These are phyloP conservation scores for Acanthamoeba culbertsoni DNA, from an alignment of 208 protist genomes.

Conservation along the genomic window DNA sequence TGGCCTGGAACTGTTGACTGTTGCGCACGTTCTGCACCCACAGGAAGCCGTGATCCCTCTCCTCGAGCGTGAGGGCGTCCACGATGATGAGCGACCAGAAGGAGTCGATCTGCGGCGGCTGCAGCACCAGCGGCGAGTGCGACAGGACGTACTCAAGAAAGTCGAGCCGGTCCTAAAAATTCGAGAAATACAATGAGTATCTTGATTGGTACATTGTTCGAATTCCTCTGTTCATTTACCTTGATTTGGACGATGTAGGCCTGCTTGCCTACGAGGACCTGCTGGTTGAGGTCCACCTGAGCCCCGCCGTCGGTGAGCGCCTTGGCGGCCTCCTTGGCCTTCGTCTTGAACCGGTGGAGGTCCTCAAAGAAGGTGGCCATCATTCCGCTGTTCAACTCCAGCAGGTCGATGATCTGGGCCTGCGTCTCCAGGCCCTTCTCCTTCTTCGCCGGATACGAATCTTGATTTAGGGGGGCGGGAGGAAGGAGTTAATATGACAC, in stretches of 20 bases:
- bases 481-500: too few relatives aligned
- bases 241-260: conserved; percentile 11
- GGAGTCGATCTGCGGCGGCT: not conserved
- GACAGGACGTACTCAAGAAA: conserved; percentile 44
- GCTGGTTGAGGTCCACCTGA: not conserved
- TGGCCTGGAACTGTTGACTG: not conserved
- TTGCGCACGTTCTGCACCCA: conserved; percentile 48
- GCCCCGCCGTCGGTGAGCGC: not conserved
- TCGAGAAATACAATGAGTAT: not conserved
- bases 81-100: conserved; percentile 20
- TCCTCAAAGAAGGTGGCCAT: conserved; percentile 39
- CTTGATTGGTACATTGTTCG: too few relatives aligned
- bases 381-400: conserved; percentile 30
- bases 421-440: conserved; percentile 40
- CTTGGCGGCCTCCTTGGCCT: conserved; percentile 4
- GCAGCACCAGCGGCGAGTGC: conserved; percentile 38
- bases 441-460: conserved; percentile 25
- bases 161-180: not conserved
- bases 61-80: not conserved
- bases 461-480: too few relatives aligned
- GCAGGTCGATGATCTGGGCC: not conserved
- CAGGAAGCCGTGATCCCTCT: conserved; percentile 16
- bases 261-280: conserved; percentile 40
- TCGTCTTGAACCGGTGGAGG: conserved; percentile 33
- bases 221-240: too few relatives aligned